Evolutionary conservation across 1,284 basidiomycete genomes (phyloP).

Genomic region (Mycosarcoma mackinlayi): DNA sequence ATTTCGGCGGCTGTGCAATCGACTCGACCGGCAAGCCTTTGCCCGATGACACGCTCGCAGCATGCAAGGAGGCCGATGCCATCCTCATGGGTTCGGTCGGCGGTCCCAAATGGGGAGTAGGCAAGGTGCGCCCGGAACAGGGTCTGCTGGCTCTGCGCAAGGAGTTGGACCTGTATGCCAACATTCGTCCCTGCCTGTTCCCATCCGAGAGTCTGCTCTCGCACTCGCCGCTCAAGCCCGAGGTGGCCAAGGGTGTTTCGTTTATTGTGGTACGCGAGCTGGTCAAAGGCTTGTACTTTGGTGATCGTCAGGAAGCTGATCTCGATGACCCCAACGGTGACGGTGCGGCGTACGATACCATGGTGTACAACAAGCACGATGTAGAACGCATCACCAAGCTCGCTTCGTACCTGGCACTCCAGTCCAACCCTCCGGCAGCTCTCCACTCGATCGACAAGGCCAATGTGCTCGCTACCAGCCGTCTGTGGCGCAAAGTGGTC

Average conservation of each 20-base stretch:
- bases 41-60: conserved; percentile 82
- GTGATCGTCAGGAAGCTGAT: conserved; percentile 85
- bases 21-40: conserved; percentile 86
- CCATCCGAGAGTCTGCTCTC: conserved; percentile 88
- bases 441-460: conserved; percentile 98
- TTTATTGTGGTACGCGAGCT: conserved; percentile 96
- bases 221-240: conserved; percentile 91
- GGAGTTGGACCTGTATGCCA: conserved; percentile 92
- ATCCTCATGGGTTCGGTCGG: conserved; percentile 78
- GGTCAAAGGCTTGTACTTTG: conserved; percentile 77
- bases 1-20: conserved; percentile 94
- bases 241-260: conserved; percentile 85
- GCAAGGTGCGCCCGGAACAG: conserved; percentile 92
- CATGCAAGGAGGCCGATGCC: conserved; percentile 65
- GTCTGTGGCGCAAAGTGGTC: conserved; percentile 84
- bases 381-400: conserved; percentile 95
- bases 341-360: conserved; percentile 71
- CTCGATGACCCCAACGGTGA: conserved; percentile 59
- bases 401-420: conserved; percentile 89
- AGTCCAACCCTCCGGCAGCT: conserved; percentile 81
- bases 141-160: conserved; percentile 93
- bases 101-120: conserved; percentile 96
- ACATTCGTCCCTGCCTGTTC: conserved; percentile 96
- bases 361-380: conserved; percentile 90
- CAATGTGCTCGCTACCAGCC: conserved; percentile 93